Base-by-base conservation (phyloP, 1,139 yeast species). In the Debaryomyces fabryi region DNA sequence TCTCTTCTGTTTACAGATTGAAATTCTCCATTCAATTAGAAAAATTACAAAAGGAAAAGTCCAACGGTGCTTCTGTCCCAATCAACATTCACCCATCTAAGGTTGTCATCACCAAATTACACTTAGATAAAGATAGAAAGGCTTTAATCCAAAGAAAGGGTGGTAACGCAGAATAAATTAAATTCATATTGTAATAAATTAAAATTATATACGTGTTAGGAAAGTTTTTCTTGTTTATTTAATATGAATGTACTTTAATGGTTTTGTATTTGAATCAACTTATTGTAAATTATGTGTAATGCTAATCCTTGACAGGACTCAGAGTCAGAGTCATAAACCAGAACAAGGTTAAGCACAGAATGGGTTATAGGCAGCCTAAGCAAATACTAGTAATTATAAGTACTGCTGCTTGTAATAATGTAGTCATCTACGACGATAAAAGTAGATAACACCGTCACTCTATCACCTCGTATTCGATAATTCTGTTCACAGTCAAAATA, bases 81-180 rank as follows among this genome's bases (percentile, higher is more conserved):
- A 82, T 93, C 78, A 90, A 91, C 88, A 83, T 95, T 68, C 96
- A 91, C 84, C 96, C 99, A 76, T 92, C 98, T 60, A 95, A 95
- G 85, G 96, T 95, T 73, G 98, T 93, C 79, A 89, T 95, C 79
- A 93, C 98, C 82, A 90, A 91, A 83, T 85, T 95, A 78, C 89
- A 90, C 85, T 86, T 93, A 78, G 97, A 93, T 86, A 89, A 89
- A 82, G 97, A 93, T 87, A 89, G 99, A 86, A 91, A 92, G 86
- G 96, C 89, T 76, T 86, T 93, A 81, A 90, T 93, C 72, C 85
- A 84, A 60, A 68, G 72, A 68, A 68, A 68, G 63, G 72, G 72
- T 60, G 73, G 72, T 65, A 68, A 68, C 57, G 55, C 60, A 47
- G 72, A 68, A 62, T 68, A 68, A 63, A 57, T 63, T 47, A 48